phyloP scores from a whole-genome alignment of 1,284 basidiomycete species.

The Taiwanofungus camphoratus region DNA sequence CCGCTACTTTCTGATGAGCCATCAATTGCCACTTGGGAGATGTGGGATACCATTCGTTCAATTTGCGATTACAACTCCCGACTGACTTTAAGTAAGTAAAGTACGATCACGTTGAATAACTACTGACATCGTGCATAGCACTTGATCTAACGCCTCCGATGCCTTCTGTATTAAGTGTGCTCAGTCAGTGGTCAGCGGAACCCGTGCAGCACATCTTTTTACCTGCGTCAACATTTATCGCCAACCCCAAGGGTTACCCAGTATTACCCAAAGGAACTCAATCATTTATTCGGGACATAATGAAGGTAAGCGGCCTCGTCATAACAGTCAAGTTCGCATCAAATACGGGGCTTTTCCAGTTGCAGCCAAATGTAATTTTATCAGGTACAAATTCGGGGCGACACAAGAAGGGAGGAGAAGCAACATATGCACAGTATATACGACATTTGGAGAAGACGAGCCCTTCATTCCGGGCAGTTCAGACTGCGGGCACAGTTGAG shows the following conservation, averaged over 20 bases:
- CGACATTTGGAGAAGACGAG: conserved; percentile 78
- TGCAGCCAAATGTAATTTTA: conserved; percentile 78
- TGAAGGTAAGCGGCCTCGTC: conserved; percentile 56
- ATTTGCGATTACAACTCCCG: conserved; percentile 78
- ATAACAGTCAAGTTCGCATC: conserved; percentile 1
- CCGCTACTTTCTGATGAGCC: conserved; percentile 36
- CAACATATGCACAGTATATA: conserved; percentile 89
- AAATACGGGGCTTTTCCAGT: conserved; percentile 38
- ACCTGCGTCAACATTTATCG: conserved; percentile 87
- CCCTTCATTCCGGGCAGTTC: conserved; percentile 50
- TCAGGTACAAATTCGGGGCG: conserved; percentile 57
- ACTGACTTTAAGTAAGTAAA: conserved; percentile 65
- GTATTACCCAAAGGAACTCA: conserved; percentile 93
- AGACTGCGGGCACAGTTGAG: conserved; percentile 69
- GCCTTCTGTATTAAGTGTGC: conserved; percentile 65
- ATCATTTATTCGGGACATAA: conserved; percentile 80
- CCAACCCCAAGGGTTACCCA: conserved; percentile 95
- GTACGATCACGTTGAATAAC: not conserved
- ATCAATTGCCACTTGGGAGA: conserved; percentile 89
- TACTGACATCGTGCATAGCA: conserved; percentile 40
- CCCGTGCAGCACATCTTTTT: conserved; percentile 85
- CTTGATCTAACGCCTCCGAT: conserved; percentile 88
- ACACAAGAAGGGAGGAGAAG: conserved; percentile 78
- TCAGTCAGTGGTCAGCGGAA: conserved; percentile 89
- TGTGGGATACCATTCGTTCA: conserved; percentile 88